Percentiles rank a stretch among this genome's conserved stretches.
phyloP scores from a whole-genome alignment of 805 yeast genomes.

The Ogataea methylovora region DNA sequence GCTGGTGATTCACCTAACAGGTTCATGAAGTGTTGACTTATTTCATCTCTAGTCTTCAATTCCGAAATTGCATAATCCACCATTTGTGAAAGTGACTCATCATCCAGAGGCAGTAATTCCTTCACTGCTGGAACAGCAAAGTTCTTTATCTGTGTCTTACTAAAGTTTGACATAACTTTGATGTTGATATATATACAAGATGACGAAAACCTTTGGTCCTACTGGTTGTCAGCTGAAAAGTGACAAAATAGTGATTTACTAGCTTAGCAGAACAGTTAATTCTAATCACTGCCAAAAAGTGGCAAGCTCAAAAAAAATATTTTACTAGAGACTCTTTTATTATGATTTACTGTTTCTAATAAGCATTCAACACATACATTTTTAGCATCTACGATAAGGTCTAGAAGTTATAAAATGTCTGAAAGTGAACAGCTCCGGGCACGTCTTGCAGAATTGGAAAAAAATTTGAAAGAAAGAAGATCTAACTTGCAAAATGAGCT shows the following conservation, averaged over 20 bases:
- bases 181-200: too few relatives aligned
- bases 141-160: slow-evolving; percentile 15
- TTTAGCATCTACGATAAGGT: too few relatives aligned
- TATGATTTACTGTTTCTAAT: too few relatives aligned
- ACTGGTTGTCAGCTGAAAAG: too few relatives aligned
- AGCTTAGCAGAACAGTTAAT: too few relatives aligned
- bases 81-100: slow-evolving; percentile 46
- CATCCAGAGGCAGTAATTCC: slow-evolving; percentile 48
- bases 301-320: too few relatives aligned
- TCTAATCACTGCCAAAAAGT: too few relatives aligned
- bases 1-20: slow-evolving; percentile 52
- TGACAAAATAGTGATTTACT: too few relatives aligned
- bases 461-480: slow-evolving; percentile 11
- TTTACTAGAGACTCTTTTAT: too few relatives aligned
- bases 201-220: too few relatives aligned
- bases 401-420: slow-evolving; percentile 7
- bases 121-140: slow-evolving; percentile 16
- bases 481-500: slow-evolving; percentile 9
- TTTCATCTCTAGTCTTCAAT: slow-evolving; percentile 38
- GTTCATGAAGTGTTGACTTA: slow-evolving; percentile 45
- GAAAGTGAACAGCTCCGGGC: slow-evolving; percentile 10
- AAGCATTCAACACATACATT: too few relatives aligned
- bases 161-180: slow-evolving; percentile 10
- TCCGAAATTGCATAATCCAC: slow-evolving; percentile 41
- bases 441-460: slow-evolving; percentile 13